phyloP scores from a whole-genome alignment of 169 alveolate species.

The Eimeria praecox region DNA sequence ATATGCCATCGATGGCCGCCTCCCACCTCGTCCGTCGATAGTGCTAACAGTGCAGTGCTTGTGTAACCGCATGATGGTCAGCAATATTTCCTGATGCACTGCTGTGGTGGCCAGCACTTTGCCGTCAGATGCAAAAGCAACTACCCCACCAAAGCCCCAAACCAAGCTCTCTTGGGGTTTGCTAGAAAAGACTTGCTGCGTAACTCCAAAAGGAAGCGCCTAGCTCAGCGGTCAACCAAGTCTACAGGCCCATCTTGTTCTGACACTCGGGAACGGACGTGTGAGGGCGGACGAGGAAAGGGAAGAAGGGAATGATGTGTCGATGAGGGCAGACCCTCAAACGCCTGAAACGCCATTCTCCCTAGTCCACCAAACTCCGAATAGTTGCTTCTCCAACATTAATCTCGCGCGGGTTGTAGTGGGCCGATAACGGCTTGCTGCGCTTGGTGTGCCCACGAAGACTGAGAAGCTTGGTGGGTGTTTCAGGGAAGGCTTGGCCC shows the following conservation, averaged over 20 bases:
- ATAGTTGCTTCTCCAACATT: neutral
- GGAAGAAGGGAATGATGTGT: neutral
- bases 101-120: neutral
- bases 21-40: neutral
- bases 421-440: neutral
- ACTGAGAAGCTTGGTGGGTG: neutral
- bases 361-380: neutral
- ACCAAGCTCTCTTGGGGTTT: neutral
- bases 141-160: neutral
- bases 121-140: neutral
- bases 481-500: neutral
- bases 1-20: neutral
- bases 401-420: neutral
- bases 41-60: neutral
- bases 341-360: neutral
- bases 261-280: neutral
- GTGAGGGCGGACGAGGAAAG: neutral
- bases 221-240: neutral
- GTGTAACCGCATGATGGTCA: neutral
- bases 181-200: neutral
- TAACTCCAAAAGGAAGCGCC: constrained; percentile 5
- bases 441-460: neutral
- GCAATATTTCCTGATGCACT: neutral
- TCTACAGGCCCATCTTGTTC: neutral
- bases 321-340: neutral